Percentiles rank a stretch among this genome's conserved stretches.
Evolutionary conservation across 208 protist genomes (phyloP).

Genomic region (Leishmania tarentolae): DNA sequence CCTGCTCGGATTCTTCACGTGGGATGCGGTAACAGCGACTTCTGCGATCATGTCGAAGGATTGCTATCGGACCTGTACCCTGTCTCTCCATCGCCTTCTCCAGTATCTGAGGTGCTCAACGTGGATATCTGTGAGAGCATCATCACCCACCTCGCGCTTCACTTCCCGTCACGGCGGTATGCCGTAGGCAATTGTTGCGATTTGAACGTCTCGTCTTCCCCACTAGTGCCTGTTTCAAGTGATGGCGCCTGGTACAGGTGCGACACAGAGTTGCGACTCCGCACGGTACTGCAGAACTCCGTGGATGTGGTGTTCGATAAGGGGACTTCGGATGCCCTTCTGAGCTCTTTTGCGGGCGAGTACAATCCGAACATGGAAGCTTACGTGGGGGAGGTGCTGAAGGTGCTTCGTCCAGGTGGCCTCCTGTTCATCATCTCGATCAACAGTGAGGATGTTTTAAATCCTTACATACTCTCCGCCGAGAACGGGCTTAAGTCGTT

Average conservation of each 20-base stretch:
- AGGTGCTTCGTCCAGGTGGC: slow-evolving; percentile 38
- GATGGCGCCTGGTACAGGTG: slow-evolving; percentile 16
- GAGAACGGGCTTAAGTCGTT: slow-evolving; percentile 35
- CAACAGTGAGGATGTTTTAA: slow-evolving; percentile 54
- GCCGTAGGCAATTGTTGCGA: slow-evolving; percentile 60
- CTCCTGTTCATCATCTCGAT: slow-evolving; percentile 64
- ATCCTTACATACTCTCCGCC: slow-evolving; percentile 45
- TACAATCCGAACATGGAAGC: slow-evolving; percentile 58
- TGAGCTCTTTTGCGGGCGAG: slow-evolving; percentile 61
- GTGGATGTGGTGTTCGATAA: slow-evolving; percentile 70
- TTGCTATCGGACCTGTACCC: slow-evolving; percentile 2
- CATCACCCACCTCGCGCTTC: slow-evolving; percentile 27
- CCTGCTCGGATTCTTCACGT: slow-evolving; percentile 45
- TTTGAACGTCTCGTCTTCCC: slow-evolving; percentile 15
- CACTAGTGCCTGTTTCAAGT: neutral
- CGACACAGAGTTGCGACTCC: slow-evolving; percentile 6
- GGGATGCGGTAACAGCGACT: slow-evolving; percentile 71
- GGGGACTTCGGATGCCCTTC: slow-evolving; percentile 60
- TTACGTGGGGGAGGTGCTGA: slow-evolving; percentile 42
- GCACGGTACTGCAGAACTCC: slow-evolving; percentile 8
- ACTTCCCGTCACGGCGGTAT: slow-evolving; percentile 41
- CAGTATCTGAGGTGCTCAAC: slow-evolving; percentile 43
- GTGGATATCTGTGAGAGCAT: slow-evolving; percentile 61
- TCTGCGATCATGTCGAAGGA: slow-evolving; percentile 42
- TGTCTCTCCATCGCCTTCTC: neutral